Evolutionary conservation across 1,139 yeast species (phyloP), one percentile per base, ranked within the genome.

Genomic region (Protomyces pachydermus): DNA sequence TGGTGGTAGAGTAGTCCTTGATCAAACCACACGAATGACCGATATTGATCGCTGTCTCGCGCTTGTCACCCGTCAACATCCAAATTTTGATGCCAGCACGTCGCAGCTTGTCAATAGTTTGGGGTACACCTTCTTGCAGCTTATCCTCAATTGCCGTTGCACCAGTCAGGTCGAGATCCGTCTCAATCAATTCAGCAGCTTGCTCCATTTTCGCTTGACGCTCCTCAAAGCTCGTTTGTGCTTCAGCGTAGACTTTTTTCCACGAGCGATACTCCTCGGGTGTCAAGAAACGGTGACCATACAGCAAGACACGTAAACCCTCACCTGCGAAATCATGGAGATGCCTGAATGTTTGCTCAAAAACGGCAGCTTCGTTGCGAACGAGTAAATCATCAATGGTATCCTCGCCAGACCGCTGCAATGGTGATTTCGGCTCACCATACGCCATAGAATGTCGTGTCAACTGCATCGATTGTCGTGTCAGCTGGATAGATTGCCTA

Each of bases 71-170:
- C 0, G 99, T 93, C 66, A 93, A 79, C 97, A 93, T 93, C 98
- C 99, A 93, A 79, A 95, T 77, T 72, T 87, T 89, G 65, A 93
- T 91, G 3, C 96, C 96, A 0, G 98, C 98, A 67, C 96, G 81
- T 70, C 97, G 83, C 50, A 95, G 80, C 72, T 90, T 91, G 66
- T 91, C 97, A 68, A 93, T 91, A 0, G 98, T 84, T 66, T 91
- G 97, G 32, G 97, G 87, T 0, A 95, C 98, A 12, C 98, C 99
- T 54, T 87, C 88, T 75, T 95, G 99, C 56, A 95, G 79, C 73
- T 93, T 95, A 73, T 95, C 99, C 74, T 95, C 99, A 68, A 95
- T 93, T 0, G 98, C 98, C 2, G 98, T 91, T 1, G 97, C 97
- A 8, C 98, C 98, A 14, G 87, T 75, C 20, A 93, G 76, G 65